A percentile compares a stretch with the other conserved stretches of the same genome.
Evolutionary conservation across 1,284 basidiomycete species (phyloP).

Genomic region (Thecaphora thlaspeos): DNA sequence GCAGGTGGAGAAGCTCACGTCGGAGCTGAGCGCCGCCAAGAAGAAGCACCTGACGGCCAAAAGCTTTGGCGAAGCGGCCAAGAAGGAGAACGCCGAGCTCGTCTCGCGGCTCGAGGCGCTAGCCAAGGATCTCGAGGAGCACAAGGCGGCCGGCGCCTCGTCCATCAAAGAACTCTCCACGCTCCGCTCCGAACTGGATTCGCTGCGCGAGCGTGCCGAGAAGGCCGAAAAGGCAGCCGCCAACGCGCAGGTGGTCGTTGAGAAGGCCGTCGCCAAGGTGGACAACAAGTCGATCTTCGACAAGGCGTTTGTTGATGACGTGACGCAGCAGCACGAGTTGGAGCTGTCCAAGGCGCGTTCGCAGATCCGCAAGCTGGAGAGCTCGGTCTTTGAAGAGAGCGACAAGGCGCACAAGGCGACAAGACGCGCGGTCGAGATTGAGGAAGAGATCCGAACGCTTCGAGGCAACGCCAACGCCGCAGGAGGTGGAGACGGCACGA

Average conservation of each 20-base stretch:
- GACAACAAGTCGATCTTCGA: conserved; percentile 33
- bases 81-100: conserved; percentile 32
- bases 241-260: neutral
- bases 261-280: conserved; percentile 4
- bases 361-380: conserved; percentile 43
- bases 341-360: conserved; percentile 33
- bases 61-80: conserved; percentile 22
- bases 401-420: conserved; percentile 35
- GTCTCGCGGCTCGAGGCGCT: conserved; percentile 6
- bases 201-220: conserved; percentile 3
- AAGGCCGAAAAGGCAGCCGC: conserved; percentile 8
- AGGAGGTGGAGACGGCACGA: neutral
- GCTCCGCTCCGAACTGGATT: conserved; percentile 17
- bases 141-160: neutral
- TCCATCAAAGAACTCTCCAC: conserved; percentile 6
- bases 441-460: conserved; percentile 18
- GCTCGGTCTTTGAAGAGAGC: conserved; percentile 39
- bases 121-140: conserved; percentile 1
- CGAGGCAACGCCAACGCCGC: neutral
- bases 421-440: conserved; percentile 31
- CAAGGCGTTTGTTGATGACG: conserved; percentile 29
- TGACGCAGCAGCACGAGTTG: conserved; percentile 35
- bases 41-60: conserved; percentile 38
- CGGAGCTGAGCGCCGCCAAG: conserved; percentile 20
- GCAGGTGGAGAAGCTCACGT: conserved; percentile 14